These are phyloP conservation scores for Xylaria sp. DNA, from an alignment of 495 filamentous ascomycete genomes.

Conservation along the genomic window DNA sequence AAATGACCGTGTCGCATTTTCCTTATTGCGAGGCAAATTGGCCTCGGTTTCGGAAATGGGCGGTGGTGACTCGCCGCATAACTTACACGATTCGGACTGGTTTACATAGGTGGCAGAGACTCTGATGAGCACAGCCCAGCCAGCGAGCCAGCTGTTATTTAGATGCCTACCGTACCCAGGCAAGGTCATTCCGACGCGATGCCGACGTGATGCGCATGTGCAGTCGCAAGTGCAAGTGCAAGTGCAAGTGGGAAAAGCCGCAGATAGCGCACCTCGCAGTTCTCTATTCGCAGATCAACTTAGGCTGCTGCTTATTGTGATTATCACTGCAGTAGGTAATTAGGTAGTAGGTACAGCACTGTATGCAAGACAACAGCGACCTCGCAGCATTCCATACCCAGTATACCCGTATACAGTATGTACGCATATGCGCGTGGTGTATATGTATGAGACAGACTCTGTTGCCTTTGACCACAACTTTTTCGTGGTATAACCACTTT, in stretches of 20 bases:
- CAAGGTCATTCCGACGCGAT: neutral
- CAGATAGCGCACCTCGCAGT: neutral
- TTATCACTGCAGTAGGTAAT: neutral
- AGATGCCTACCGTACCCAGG: neutral
- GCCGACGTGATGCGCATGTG: conserved; percentile 9
- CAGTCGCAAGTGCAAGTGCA: too few relatives aligned
- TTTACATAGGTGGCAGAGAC: neutral
- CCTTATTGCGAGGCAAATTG: neutral
- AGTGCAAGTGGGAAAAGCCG: conserved; percentile 9
- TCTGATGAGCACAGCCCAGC: neutral
- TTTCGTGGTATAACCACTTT: neutral
- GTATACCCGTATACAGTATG: neutral
- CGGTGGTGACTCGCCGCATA: conserved; percentile 10
- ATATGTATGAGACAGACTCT: neutral
- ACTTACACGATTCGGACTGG: conserved; percentile 1
- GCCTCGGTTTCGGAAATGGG: neutral
- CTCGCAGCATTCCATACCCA: neutral
- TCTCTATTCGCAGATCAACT: neutral
- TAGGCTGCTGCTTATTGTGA: neutral
- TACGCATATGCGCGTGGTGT: neutral
- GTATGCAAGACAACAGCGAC: neutral
- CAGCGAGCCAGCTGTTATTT: neutral
- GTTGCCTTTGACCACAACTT: neutral
- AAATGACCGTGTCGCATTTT: neutral
- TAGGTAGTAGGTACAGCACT: neutral